Conservation (phyloP, 371 early-diverging fungal genomes). For the Mortierella sp. region DNA sequence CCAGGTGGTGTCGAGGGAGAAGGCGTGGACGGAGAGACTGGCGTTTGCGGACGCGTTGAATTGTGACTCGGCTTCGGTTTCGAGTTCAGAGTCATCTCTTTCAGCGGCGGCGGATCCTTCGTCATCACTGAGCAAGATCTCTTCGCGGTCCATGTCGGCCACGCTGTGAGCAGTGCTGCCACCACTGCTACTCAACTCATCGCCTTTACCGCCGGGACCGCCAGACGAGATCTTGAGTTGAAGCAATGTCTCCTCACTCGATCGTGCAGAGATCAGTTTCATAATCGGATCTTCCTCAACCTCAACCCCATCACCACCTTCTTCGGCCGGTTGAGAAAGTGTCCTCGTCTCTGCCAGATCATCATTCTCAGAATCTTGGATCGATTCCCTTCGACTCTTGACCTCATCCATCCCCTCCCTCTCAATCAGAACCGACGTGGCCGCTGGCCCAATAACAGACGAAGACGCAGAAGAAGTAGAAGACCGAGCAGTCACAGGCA, state of each 20-base stretch:
- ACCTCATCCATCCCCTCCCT: conserved; percentile 23
- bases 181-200: background rate
- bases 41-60: conserved; percentile 29
- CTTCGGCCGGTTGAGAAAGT: background rate
- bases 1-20: conserved; percentile 56
- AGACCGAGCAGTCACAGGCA: too few species aligned
- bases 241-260: conserved; percentile 35
- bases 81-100: background rate
- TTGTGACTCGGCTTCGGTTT: background rate
- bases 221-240: conserved; percentile 18
- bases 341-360: conserved; percentile 4
- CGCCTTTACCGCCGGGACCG: background rate
- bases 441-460: background rate
- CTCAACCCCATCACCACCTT: background rate
- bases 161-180: conserved; percentile 12
- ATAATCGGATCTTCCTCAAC: background rate
- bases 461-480: background rate
- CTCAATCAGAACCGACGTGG: background rate
- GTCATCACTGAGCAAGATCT: conserved; percentile 20
- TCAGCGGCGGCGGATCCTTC: background rate
- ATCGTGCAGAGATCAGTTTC: conserved; percentile 15
- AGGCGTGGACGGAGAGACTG: conserved; percentile 49
- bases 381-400: conserved; percentile 19
- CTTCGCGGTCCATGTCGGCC: conserved; percentile 20
- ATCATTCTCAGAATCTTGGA: conserved; percentile 19